Base-by-base conservation (phyloP, 1,284 basidiomycete species). In the Cutaneotrichosporon arboriforme region DNA sequence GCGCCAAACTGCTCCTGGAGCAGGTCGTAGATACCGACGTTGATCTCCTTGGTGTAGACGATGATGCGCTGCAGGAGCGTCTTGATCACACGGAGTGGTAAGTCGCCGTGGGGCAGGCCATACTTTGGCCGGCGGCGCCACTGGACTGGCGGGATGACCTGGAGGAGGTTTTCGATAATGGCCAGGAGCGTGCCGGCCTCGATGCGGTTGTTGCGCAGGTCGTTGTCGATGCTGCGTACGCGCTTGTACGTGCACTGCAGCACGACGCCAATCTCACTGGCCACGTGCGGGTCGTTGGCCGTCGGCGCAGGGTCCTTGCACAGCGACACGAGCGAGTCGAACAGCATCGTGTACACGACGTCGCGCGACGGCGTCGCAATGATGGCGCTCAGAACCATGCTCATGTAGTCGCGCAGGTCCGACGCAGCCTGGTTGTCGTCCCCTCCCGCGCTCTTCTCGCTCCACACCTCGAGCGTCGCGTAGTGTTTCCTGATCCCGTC, bases 221-320 rank as follows among this genome's bases (percentile, higher is more conserved):
- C 90, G 63, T 91, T 87, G 14, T 92, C 91, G 43, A 97, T 88
- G 61, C 90, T 91, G 62, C 94, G 84, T 9, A 92, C 92, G 49
- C 97, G 79, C 77, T 98, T 98, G 96, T 96, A 98, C 33, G 98
- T 83, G 74, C 96, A 99, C 79, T 98, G 98, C 65, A 98, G 79
- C 26, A 98, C 88, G 31, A 99, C 81, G 72, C 98, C 96, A 8
- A 93, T 92, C 45, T 97, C 91, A 67, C 88, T 90, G 1, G 90
- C 84, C 64, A 88, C 85, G 62, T 87, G 85, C 3, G 87, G 84
- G 42, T 88, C 85, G 39, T 41, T 42, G 1, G 81, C 67, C 22
- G 55, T 31, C 3, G 59, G 40, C 77, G 74, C 21, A 83, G 88
- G 97, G 40, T 85, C 90, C 74, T 84, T 86, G 35, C 92, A 88